Evolutionary conservation across 352 stramenopile species (phyloP), one percentile per base, ranked within the genome.

Genomic region (Pythium rhizo-oryzae): DNA sequence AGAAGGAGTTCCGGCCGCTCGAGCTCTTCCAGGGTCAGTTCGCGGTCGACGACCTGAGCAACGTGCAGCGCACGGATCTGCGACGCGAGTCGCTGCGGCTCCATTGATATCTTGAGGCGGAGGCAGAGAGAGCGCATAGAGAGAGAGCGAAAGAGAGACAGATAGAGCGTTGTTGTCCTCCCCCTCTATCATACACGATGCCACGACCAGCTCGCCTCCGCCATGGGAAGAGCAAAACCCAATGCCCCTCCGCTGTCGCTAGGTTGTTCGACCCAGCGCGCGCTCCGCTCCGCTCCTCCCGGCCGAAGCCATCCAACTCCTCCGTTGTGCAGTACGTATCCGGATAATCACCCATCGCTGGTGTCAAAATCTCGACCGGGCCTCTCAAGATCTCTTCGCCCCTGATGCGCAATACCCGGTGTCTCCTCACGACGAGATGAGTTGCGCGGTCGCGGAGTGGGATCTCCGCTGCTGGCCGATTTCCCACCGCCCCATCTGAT

Each of bases 51-150:
- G 82, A 96, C 50, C 76, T 94, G 52, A 80, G 70, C 28, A 49
- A 60, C 16, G 81, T 94, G 41, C 51, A 83, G 23, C 82, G 82
- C 39, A 91, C 81, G 1, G 79, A 94, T 67, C 77, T 93, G 44
- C 18, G 78, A 41, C 68, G 71, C 23, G 68, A 83, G 69, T 75
- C 84, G 47, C 62, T 92, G 77, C 28, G 3, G 57, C n/a, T 54
- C 30, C 9, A 59, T 24, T 47, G 23, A 13, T 33, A 59, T 16
- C n/a, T 41, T 39, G 51, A 21, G 15, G 23, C 44, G 24, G 12
- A 19, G n/a, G 7, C 47, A 30, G 19, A 21, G 16, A 18, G 19
- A 28, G 8, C 21, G 13, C 11, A 25, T 18, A 30, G 24, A 53
- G 19, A n/a, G n/a, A n/a, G n/a, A n/a, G n/a, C n/a, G n/a, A n/a